Evolutionary conservation across 2,329 filamentous ascomycete genomes (phyloP).

Genomic region (Xylariaceae sp.): DNA sequence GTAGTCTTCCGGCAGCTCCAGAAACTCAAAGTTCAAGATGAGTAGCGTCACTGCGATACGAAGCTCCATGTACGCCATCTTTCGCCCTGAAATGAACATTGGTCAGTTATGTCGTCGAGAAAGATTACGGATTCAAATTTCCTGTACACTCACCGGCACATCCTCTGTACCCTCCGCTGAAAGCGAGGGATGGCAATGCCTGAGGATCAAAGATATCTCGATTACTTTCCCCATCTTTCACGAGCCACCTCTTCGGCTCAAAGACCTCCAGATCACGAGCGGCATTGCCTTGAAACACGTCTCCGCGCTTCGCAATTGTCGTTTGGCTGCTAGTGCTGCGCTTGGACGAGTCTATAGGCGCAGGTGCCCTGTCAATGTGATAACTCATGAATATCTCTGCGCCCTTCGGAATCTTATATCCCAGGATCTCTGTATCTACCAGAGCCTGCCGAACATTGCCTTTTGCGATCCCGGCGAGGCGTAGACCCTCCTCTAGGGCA

Average conservation of each 20-base stretch:
- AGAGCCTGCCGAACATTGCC: constrained; percentile 11
- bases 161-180: no score
- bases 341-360: constrained; percentile 24
- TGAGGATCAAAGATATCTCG: no score
- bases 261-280: constrained; percentile 27
- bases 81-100: constrained; percentile 29
- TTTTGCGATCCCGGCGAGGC: constrained; percentile 7
- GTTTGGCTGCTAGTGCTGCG: constrained; percentile 26
- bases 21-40: constrained; percentile 13
- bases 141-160: no score
- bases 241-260: constrained; percentile 39
- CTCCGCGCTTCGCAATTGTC: no score
- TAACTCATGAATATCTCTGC: constrained; percentile 21
- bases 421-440: constrained; percentile 14
- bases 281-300: constrained; percentile 4
- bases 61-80: constrained; percentile 14
- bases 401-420: constrained; percentile 14
- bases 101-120: constrained; percentile 30
- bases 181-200: no score
- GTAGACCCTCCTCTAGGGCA: constrained; percentile 7
- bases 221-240: constrained; percentile 19
- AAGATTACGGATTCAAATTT: constrained; percentile 32
- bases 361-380: constrained; percentile 15
- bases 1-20: constrained; percentile 9
- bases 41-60: constrained; percentile 13